Conservation (phyloP, 2,329 filamentous ascomycete genomes). For the Didymella exigua region DNA sequence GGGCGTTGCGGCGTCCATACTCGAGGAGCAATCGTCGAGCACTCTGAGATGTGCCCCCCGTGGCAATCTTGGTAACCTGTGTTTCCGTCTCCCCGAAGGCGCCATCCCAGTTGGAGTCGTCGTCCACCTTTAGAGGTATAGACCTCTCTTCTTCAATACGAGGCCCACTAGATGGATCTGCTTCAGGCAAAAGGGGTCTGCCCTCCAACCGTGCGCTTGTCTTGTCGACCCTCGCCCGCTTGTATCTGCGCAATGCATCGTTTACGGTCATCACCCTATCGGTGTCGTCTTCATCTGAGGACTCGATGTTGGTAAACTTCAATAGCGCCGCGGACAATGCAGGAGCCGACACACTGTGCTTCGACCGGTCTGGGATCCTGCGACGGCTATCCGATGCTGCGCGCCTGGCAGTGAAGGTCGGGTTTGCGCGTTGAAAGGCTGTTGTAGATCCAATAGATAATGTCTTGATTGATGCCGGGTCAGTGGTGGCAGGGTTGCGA, state of each 20-base stretch:
- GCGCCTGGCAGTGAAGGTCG: not conserved
- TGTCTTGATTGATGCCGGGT: not conserved
- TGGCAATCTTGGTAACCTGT: not conserved
- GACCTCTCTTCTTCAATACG: not conserved
- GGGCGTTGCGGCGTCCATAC: not conserved
- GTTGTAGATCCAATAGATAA: not conserved
- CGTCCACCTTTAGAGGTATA: not conserved
- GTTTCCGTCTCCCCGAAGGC: not conserved
- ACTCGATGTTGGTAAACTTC: not conserved
- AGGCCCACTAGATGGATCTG: not conserved
- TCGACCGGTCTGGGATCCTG: slow-evolving; percentile 1
- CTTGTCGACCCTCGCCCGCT: slow-evolving; percentile 6
- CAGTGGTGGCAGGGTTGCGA: not conserved
- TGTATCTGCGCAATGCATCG: not conserved
- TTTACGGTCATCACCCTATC: not conserved
- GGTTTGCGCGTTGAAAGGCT: not conserved
- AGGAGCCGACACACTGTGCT: slow-evolving; percentile 5
- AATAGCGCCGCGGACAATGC: slow-evolving; percentile 4
- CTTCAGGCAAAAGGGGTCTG: not conserved
- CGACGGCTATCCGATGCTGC: not conserved
- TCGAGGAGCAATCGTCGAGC: not conserved
- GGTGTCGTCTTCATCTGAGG: not conserved
- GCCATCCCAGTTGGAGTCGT: slow-evolving; percentile 4
- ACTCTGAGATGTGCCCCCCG: not conserved
- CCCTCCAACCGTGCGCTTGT: not conserved